Base-by-base conservation (phyloP, 179 eudicot genomes). In the Pouteria campechiana region DNA sequence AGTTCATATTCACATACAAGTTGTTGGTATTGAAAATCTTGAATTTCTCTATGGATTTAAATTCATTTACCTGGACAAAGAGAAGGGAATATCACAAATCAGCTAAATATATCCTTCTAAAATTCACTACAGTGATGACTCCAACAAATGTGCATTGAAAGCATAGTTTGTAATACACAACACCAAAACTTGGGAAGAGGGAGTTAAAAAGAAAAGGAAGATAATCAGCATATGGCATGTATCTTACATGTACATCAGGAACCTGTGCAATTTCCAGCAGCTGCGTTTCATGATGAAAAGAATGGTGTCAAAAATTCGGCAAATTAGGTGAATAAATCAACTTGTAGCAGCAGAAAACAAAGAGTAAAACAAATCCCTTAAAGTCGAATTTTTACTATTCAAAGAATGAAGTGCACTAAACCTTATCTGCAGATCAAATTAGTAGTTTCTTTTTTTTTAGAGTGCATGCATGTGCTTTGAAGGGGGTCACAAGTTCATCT, bases 21-120 rank as follows among this genome's bases (percentile, higher is more conserved):
- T 92, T 92, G 81, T 92, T 92, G 74, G 99, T 92, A 48, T 92
- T 92, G 82, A 92, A 92, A 48, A 92, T 92, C 52, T 92, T 92
- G 86, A 92, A 92, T 79, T 92, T 92, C 68, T 92, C 99, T 41
- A 92, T 87, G 17, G 99, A 87, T 65, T 87, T 92, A 58, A 92
- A 92, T 56, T 92, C 99, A 41, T 57, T 68, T 51, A 87, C 99
- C 99, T 92, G 89, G 33, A 54, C 32, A 41, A 42, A 67, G 38
- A 7, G 59, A 35, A 57, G 17, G 29, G 31, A 19, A 1, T 32
- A 17, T 19, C 16, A 35, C 3, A 29, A 25, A 48, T 67, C 37
- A 63, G 58, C 38, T 18, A 37, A 54, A 33, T 17, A n/a, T 3
- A 17, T 25, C 47, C 32, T 11, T n/a, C n/a, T n/a, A n/a, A 17